A percentile compares a stretch with the other conserved stretches of the same genome.
Conservation (phyloP, 345 rosid genomes). For the Noccaea caerulescens region DNA sequence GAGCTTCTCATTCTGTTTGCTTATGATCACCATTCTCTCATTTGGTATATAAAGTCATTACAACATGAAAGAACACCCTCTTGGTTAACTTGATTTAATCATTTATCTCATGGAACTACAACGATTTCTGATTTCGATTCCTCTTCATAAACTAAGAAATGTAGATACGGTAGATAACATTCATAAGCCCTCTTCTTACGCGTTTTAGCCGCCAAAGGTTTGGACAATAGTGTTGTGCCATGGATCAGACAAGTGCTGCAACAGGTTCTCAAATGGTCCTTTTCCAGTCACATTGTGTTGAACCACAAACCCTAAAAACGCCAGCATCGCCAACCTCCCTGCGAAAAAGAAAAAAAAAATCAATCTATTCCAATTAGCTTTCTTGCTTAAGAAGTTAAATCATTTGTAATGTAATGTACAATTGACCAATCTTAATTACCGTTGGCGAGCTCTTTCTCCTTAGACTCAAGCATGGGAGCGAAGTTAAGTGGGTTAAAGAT, state of each 20-base stretch:
- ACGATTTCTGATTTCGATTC: slow-evolving; percentile 5
- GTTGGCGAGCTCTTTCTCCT: slow-evolving; percentile 92
- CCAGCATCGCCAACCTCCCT: slow-evolving; percentile 98
- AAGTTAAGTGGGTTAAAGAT: slow-evolving; percentile 91
- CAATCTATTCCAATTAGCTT: neutral
- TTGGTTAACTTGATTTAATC: slow-evolving; percentile 1
- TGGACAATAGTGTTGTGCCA: slow-evolving; percentile 97
- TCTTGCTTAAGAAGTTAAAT: slow-evolving; percentile 10
- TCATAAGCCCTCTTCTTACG: neutral
- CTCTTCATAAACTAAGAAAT: slow-evolving; percentile 43
- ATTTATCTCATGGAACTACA: slow-evolving; percentile 23
- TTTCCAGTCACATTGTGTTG: slow-evolving; percentile 92
- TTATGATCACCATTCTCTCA: slow-evolving; percentile 2
- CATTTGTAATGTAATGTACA: neutral
- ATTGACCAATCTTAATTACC: slow-evolving; percentile 49
- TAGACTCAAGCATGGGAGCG: slow-evolving; percentile 78
- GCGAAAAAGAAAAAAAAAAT: slow-evolving; percentile 25
- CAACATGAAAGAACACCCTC: slow-evolving; percentile 20
- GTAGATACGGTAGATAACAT: neutral
- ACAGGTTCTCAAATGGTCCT: slow-evolving; percentile 90
- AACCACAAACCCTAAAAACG: slow-evolving; percentile 79
- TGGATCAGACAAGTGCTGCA: slow-evolving; percentile 94
- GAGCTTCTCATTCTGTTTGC: slow-evolving; percentile 19
- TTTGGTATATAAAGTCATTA: slow-evolving; percentile 33
- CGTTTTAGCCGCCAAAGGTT: slow-evolving; percentile 46